Evolutionary conservation across 139 green algal genomes (phyloP).

Genomic region (Astrephomene gubernaculifera): DNA sequence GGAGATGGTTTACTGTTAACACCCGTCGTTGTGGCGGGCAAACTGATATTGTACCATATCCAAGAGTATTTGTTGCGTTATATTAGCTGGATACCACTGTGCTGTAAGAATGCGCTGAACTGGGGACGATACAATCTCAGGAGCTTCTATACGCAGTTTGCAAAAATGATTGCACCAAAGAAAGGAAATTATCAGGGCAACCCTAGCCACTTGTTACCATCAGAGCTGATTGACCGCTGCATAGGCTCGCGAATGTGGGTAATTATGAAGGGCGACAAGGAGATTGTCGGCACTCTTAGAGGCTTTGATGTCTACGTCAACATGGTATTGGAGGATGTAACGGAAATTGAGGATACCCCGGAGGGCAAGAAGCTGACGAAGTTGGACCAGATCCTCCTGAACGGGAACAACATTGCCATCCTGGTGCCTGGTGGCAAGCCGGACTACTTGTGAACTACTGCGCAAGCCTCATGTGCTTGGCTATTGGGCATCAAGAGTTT

Average conservation of each 20-base stretch:
- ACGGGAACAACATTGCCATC: conserved; percentile 98
- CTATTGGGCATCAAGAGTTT: too few species aligned
- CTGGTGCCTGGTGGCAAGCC: conserved; percentile 91
- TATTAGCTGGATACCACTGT: too few species aligned
- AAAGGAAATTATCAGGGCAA: conserved; percentile 76
- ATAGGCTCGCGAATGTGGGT: conserved; percentile 97
- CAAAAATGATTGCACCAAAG: conserved; percentile 36
- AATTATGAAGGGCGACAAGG: conserved; percentile 95
- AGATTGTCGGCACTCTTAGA: conserved; percentile 90
- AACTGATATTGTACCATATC: too few species aligned
- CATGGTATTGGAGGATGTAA: conserved; percentile 99
- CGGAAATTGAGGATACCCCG: conserved; percentile 90
- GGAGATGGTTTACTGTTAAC: too few species aligned
- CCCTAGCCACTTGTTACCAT: conserved; percentile 88
- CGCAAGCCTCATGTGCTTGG: too few species aligned
- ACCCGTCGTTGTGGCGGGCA: too few species aligned
- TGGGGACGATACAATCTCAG: too few species aligned
- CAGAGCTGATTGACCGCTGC: conserved; percentile 95
- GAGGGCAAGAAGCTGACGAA: conserved; percentile 85
- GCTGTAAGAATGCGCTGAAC: too few species aligned
- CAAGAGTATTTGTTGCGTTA: too few species aligned
- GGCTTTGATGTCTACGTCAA: conserved; percentile 99
- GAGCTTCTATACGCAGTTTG: too few species aligned
- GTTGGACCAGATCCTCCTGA: conserved; percentile 97
- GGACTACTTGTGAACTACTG: conserved; percentile 48